Base-by-base conservation (phyloP, 2,329 filamentous ascomycete genomes). In the Lecanosticta acicola region DNA sequence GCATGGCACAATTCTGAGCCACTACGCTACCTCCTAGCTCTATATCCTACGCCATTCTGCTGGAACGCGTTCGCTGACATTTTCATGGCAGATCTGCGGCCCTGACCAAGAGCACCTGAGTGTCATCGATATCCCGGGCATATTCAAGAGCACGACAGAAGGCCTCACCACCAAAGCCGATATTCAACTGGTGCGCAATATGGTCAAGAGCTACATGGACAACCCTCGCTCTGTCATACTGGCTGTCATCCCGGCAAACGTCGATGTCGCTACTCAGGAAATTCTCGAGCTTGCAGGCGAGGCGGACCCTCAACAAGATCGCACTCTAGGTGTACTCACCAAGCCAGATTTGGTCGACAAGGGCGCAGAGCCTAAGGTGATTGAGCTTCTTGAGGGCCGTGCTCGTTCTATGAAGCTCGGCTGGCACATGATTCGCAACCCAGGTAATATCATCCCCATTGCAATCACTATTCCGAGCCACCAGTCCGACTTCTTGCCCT, bases 201-300 rank as follows among this genome's bases (percentile, higher is more conserved):
- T 73, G 59, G 69, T 72, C 0, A 36, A 57, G 3, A 34, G 39
- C 0, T 71, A 73, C 47, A 69, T 73, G 61, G 26, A 59, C 16
- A 69, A 69, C 41, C 54, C 59, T 0, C 60, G 69, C 3, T 66
- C 66, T 1, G 61, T 71, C 32, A 71, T 73, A 24, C 60, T 74
- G 1, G 61, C 68, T 0, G 71, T 75, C 0, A 55, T 74, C 2
- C 67, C 67, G 0, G 67, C 68, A 8, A 69, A 67, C 21, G 65
- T 68, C 3, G 72, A 77, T 41, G 61, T 73, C 20, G 68, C 66
- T 0, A 75, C 66, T 0, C 71, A 76, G 41, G 66, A 70, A 26
- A 74, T 76, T 32, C 56, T 75, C 1, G 58, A 67, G 19, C 55
- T 69, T 33, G 70, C 71, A 35, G 61, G 62, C 7, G 51, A 63